Percentiles rank a stretch among this genome's conserved stretches.
Evolutionary conservation across 805 yeast genomes (phyloP).

Genomic region (Lipomyces lipofer): DNA sequence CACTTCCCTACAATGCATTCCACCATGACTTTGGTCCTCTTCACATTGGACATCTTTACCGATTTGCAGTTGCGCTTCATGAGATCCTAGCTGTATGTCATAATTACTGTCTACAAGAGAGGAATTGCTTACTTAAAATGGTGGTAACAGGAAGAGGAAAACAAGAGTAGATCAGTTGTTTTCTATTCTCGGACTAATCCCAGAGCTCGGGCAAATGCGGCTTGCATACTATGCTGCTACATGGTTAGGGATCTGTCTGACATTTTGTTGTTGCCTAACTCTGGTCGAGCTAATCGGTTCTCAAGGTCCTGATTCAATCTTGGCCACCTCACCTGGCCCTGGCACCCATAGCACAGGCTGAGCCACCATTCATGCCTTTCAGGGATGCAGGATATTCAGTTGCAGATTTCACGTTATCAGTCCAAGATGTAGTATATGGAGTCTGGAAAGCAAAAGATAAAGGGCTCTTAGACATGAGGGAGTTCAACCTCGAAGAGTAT

Average conservation of each 20-base stretch:
- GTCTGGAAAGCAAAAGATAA: slow-evolving; percentile 97
- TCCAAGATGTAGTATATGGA: slow-evolving; percentile 94
- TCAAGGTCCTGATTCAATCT: slow-evolving; percentile 71
- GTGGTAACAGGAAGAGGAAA: slow-evolving; percentile 55
- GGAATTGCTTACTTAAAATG: too few relatives aligned
- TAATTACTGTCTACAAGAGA: too few relatives aligned
- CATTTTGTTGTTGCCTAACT: background rate
- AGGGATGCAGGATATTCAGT: slow-evolving; percentile 97
- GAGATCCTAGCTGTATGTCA: slow-evolving; percentile 66
- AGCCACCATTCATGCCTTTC: slow-evolving; percentile 91
- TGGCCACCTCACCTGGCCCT: slow-evolving; percentile 99
- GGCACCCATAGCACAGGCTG: slow-evolving; percentile 89
- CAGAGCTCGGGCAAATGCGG: slow-evolving; percentile 86
- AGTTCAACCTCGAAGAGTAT: slow-evolving; percentile 87
- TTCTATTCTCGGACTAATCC: slow-evolving; percentile 83
- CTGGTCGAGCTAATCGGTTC: background rate
- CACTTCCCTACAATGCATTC: slow-evolving; percentile 90
- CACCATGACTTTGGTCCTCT: slow-evolving; percentile 96
- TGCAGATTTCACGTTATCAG: slow-evolving; percentile 89
- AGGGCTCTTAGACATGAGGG: slow-evolving; percentile 80
- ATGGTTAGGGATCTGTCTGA: slow-evolving; percentile 49
- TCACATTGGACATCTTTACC: slow-evolving; percentile 86
- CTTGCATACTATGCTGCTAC: slow-evolving; percentile 89
- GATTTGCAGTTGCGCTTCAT: slow-evolving; percentile 93
- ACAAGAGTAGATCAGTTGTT: slow-evolving; percentile 85